These are phyloP conservation scores for Dactylellina leptospora DNA, from an alignment of 2,329 filamentous ascomycete genomes.

Conservation along the genomic window DNA sequence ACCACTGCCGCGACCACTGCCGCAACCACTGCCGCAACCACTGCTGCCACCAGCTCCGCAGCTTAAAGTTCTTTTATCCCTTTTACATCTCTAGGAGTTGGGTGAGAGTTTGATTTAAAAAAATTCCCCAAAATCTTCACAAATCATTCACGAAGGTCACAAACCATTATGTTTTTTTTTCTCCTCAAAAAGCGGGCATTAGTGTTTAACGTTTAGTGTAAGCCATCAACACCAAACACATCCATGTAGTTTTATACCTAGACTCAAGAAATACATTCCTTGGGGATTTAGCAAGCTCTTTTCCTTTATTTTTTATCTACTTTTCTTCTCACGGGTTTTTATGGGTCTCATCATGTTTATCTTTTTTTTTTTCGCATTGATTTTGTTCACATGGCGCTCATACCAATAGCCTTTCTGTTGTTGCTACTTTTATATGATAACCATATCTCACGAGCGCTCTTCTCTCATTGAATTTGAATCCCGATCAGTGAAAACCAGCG, in stretches of 20 bases:
- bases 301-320: slow-evolving; percentile 19
- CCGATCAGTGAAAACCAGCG: no score
- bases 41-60: slow-evolving; percentile 5
- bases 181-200: slow-evolving; percentile 35
- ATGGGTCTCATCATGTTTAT: slow-evolving; percentile 25
- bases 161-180: not conserved
- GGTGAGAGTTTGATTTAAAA: not conserved
- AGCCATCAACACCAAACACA: slow-evolving; percentile 7
- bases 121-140: slow-evolving; percentile 14
- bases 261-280: slow-evolving; percentile 52
- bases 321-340: slow-evolving; percentile 21
- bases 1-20: not conserved
- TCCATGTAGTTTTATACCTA: slow-evolving; percentile 53
- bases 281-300: slow-evolving; percentile 37
- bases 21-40: not conserved
- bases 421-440: slow-evolving; percentile 23
- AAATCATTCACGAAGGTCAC: not conserved
- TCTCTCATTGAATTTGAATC: slow-evolving; percentile 9
- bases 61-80: no score
- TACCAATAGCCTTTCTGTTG: slow-evolving; percentile 16
- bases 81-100: slow-evolving; percentile 26
- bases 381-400: slow-evolving; percentile 31
- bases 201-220: slow-evolving; percentile 51
- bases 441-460: slow-evolving; percentile 29
- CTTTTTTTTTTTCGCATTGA: not conserved